Conservation (phyloP, 1,139 yeast species). For the Geotrichum europaeum region DNA sequence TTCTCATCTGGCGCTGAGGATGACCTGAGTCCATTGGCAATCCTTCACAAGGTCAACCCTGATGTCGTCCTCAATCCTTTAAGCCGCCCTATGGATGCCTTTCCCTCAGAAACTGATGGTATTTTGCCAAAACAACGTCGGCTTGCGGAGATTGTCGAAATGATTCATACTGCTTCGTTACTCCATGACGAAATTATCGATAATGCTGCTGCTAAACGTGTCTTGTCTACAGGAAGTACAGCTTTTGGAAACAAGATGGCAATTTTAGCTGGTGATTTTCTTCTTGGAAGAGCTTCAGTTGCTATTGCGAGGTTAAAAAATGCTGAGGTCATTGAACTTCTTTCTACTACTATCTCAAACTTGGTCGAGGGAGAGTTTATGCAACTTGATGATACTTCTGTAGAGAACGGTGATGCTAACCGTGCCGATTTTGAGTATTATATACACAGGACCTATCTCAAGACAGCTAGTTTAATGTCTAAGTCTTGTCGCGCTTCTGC, state of each 20-base stretch:
- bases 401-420: constrained; percentile 52
- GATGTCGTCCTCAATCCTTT: constrained; percentile 72
- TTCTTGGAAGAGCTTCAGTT: constrained; percentile 92
- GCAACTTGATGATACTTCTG: constrained; percentile 94
- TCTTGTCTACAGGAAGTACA: constrained; percentile 82
- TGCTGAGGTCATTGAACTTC: constrained; percentile 90
- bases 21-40: constrained; percentile 66
- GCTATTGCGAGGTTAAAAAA: constrained; percentile 88
- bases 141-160: constrained; percentile 95
- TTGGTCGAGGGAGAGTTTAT: constrained; percentile 97
- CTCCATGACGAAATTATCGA: constrained; percentile 97
- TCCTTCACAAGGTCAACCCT: constrained; percentile 88
- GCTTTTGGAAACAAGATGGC: constrained; percentile 98
- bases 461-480: constrained; percentile 91
- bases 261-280: constrained; percentile 90
- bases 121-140: constrained; percentile 92
- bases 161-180: constrained; percentile 95
- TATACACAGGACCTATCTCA: constrained; percentile 87
- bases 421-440: constrained; percentile 95
- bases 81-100: constrained; percentile 69
- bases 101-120: constrained; percentile 48
- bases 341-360: constrained; percentile 94
- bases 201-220: constrained; percentile 82
- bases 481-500: constrained; percentile 93
- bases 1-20: constrained; percentile 29